Evolutionary conservation across 2,329 filamentous ascomycete genomes (phyloP), one percentile per base, ranked within the genome.

Genomic region (Botryosphaeria agaves): DNA sequence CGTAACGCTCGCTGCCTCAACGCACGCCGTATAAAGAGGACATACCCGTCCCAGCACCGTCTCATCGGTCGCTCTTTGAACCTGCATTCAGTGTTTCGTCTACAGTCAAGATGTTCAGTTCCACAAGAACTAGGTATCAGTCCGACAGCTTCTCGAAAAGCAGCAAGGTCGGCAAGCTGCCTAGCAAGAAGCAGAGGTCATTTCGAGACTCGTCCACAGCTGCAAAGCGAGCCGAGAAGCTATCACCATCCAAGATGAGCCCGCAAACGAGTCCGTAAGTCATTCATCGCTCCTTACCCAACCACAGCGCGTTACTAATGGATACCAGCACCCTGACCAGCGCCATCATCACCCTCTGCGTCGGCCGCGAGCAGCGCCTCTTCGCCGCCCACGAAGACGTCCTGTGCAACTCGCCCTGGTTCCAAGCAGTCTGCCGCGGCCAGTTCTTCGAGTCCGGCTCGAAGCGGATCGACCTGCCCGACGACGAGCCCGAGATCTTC

Each of bases 351-450:
- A 91, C 81, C 7, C 67, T 91, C 37, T 70, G 79, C 42, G 71
- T 91, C 42, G 82, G 82, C n/a, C 66, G 66, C 4, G 76, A 85
- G 41, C 76, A 84, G 51, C 73, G 85, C 14, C 76, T 93, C 41
- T 94, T 94, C 48, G 85, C 85, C 21, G 83, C 83, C 5, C 85
- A 93, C 52, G 81, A 92, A 60, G 78, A 89, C 41, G 69, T 92
- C 36, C 72, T 94, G 35, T 69, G 66, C 49, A 61, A 68, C 32
- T 89, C 82, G 7, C 73, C 82, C 5, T 92, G 76, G 66, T 92
- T 94, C 56, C 63, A 72, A 36, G 58, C 69, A 29, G 63, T 66
- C 26, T 69, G 75, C 39, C 64, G 66, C 33, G 64, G 63, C 38
- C 70, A 76, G 45, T 77, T 69, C 60, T 66, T 71, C 56, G 67